These are phyloP conservation scores for Meira nashicola DNA, from an alignment of 1,284 basidiomycete genomes.

Conservation along the genomic window DNA sequence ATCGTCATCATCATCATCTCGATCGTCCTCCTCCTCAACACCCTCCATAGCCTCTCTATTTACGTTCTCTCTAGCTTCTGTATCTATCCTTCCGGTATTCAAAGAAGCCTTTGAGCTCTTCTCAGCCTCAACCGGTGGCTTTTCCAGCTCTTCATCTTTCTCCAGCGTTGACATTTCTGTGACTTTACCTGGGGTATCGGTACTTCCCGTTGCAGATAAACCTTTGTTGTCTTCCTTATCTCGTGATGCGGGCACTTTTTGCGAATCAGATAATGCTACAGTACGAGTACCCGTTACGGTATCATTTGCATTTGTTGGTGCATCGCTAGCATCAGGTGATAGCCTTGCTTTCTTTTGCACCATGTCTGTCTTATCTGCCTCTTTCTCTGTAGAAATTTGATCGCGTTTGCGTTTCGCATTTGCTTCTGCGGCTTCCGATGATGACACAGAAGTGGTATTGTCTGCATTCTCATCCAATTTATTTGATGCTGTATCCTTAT, in stretches of 20 bases:
- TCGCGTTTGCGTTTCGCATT: not conserved
- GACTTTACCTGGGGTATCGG: too few relatives aligned
- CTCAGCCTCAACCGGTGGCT: not conserved
- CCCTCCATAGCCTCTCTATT: not conserved
- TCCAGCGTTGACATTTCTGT: not conserved
- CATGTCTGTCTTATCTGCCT: conserved; percentile 7
- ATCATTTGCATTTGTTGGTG: not conserved
- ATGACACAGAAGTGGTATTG: too few relatives aligned
- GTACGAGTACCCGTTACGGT: not conserved
- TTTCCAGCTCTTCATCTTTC: conserved; percentile 1
- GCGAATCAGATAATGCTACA: conserved; percentile 2
- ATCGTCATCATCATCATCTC: not conserved
- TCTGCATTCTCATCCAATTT: conserved; percentile 1
- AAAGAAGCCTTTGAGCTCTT: not conserved
- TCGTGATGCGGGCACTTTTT: not conserved
- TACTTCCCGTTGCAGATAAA: not conserved
- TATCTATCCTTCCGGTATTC: too few relatives aligned
- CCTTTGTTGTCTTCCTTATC: not conserved
- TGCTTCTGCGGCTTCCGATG: not conserved
- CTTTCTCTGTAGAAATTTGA: conserved; percentile 9
- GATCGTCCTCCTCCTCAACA: not conserved
- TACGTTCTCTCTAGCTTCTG: not conserved
- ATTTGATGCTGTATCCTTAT: not conserved
- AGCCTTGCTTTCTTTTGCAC: conserved; percentile 4
- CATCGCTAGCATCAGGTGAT: not conserved